Evolutionary conservation across 192 early-diverging fungal species (phyloP).

Genomic region (Phycomyces nitens): DNA sequence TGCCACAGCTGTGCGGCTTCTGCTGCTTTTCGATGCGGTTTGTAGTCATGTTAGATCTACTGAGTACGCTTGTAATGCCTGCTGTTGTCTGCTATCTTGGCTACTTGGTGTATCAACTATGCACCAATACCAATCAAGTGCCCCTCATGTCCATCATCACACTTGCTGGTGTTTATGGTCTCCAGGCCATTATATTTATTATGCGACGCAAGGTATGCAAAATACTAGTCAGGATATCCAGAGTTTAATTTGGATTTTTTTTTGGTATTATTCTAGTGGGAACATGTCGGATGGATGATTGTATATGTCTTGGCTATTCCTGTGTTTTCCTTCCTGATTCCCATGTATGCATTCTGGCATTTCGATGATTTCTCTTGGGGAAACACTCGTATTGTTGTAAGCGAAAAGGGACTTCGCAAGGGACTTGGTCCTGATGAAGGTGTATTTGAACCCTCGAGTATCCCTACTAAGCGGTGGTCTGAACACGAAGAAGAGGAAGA

Average conservation of each 20-base stretch:
- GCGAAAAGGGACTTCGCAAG: slow-evolving; percentile 40
- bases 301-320: slow-evolving; percentile 89
- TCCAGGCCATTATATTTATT: slow-evolving; percentile 86
- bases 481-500: slow-evolving; percentile 58
- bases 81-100: slow-evolving; percentile 84
- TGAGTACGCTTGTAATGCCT: slow-evolving; percentile 91
- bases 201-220: slow-evolving; percentile 44
- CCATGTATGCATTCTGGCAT: slow-evolving; percentile 95
- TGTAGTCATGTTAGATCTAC: slow-evolving; percentile 91
- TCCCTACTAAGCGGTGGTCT: slow-evolving; percentile 65
- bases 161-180: slow-evolving; percentile 83
- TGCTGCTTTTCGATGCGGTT: slow-evolving; percentile 97
- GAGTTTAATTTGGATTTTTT: not conserved
- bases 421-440: slow-evolving; percentile 41
- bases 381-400: slow-evolving; percentile 87
- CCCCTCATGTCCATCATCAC: slow-evolving; percentile 85
- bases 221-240: not conserved
- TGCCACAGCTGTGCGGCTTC: slow-evolving; percentile 95
- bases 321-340: slow-evolving; percentile 75
- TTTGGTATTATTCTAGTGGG: slow-evolving; percentile 44
- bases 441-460: slow-evolving; percentile 60
- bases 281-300: slow-evolving; percentile 84
- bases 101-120: slow-evolving; percentile 72
- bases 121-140: slow-evolving; percentile 53
- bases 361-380: slow-evolving; percentile 99